Percentiles rank a stretch among this genome's conserved stretches.
phyloP scores from a whole-genome alignment of 805 yeast species.

The Myxozyma vanderwaltii region DNA sequence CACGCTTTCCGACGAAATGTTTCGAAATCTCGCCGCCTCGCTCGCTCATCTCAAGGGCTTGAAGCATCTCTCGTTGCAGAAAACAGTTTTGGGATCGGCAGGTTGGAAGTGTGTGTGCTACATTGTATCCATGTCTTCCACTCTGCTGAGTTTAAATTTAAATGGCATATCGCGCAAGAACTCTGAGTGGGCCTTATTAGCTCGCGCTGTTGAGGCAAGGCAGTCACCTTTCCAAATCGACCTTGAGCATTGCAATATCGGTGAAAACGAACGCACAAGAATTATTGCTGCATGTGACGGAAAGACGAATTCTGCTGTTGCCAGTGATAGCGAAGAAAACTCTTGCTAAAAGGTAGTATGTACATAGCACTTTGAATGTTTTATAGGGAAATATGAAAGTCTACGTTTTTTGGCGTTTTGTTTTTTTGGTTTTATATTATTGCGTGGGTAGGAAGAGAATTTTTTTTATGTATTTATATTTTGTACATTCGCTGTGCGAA shows the following conservation, averaged over 20 bases:
- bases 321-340: not conserved
- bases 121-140: slow-evolving; percentile 22
- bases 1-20: slow-evolving; percentile 12
- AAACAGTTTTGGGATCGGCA: not conserved
- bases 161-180: slow-evolving; percentile 17
- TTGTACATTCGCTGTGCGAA: too few species aligned
- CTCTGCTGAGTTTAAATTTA: slow-evolving; percentile 16
- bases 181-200: slow-evolving; percentile 25
- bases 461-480: too few species aligned
- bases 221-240: not conserved
- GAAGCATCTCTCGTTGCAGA: slow-evolving; percentile 6
- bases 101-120: slow-evolving; percentile 31
- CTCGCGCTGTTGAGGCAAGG: slow-evolving; percentile 22
- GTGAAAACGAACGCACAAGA: not conserved
- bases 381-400: not conserved
- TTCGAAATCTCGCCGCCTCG: slow-evolving; percentile 20
- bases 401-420: not conserved
- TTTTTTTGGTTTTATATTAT: too few species aligned
- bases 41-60: slow-evolving; percentile 1
- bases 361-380: not conserved
- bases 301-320: not conserved
- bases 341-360: not conserved
- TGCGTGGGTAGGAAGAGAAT: too few species aligned
- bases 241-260: slow-evolving; percentile 13
- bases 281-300: slow-evolving; percentile 5